Conservation (phyloP, 2,329 filamentous ascomycete genomes). For the Chaetomiaceae sp. region DNA sequence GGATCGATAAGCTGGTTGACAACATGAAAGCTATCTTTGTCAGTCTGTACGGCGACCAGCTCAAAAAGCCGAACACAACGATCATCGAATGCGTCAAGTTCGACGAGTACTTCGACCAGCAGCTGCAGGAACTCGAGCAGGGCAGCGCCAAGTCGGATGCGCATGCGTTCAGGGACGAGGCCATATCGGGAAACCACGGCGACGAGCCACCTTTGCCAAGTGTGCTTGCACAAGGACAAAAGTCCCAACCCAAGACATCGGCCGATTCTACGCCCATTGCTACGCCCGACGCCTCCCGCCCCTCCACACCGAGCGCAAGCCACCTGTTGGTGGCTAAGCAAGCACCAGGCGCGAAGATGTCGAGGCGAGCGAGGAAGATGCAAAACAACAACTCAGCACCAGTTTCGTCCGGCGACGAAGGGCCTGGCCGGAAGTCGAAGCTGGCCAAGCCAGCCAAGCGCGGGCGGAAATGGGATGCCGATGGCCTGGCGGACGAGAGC, state of each 20-base stretch:
- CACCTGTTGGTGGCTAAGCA: conserved; percentile 67
- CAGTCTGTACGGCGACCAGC: conserved; percentile 79
- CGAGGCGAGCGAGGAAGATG: conserved; percentile 67
- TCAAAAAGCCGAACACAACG: conserved; percentile 74
- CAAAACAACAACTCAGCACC: conserved; percentile 60
- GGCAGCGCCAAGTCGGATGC: conserved; percentile 34
- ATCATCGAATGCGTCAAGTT: conserved; percentile 74
- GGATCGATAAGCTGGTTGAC: conserved; percentile 94
- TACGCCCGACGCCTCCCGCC: conserved; percentile 71
- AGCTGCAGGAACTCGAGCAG: conserved; percentile 73
- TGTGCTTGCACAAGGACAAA: conserved; percentile 34
- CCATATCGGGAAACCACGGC: conserved; percentile 30
- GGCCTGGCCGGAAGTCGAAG: conserved; percentile 52
- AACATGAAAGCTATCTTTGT: conserved; percentile 91
- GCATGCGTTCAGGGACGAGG: conserved; percentile 30
- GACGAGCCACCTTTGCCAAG: conserved; percentile 37
- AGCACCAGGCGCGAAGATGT: conserved; percentile 71
- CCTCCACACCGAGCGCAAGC: conserved; percentile 62
- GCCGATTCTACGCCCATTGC: conserved; percentile 63
- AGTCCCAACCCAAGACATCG: conserved; percentile 40
- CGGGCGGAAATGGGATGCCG: conserved; percentile 85
- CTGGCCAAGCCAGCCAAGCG: conserved; percentile 63
- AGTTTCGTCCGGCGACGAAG: conserved; percentile 80
- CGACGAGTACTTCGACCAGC: conserved; percentile 90
- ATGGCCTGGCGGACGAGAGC: conserved; percentile 80